Percentiles rank a stretch among this genome's conserved stretches.
These are phyloP conservation scores for Fragaria iinumae DNA, from an alignment of 306 rosid genomes.

Conservation along the genomic window DNA sequence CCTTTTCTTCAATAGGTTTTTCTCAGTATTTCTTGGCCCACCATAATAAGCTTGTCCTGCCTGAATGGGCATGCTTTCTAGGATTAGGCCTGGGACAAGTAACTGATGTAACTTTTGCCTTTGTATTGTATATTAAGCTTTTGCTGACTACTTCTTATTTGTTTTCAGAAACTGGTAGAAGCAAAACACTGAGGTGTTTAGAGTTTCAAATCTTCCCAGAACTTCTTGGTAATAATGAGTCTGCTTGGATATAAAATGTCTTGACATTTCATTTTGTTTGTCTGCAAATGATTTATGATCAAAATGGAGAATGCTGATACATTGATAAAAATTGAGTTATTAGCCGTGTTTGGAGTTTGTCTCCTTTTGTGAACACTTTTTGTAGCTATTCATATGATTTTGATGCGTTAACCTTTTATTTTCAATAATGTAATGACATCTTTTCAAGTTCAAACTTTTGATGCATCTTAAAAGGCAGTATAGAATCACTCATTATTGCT, in stretches of 20 bases:
- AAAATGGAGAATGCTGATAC: slow-evolving; percentile 17
- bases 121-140: slow-evolving; percentile 12
- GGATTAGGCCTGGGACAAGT: background rate
- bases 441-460: background rate
- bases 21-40: background rate
- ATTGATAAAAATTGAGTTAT: slow-evolving; percentile 32
- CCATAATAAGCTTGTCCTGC: background rate
- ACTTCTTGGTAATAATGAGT: slow-evolving; percentile 48
- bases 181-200: slow-evolving; percentile 47
- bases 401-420: slow-evolving; percentile 11
- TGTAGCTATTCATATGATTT: slow-evolving; percentile 7
- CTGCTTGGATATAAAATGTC: slow-evolving; percentile 34
- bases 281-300: slow-evolving; percentile 34
- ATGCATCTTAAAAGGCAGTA: background rate
- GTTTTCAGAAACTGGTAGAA: slow-evolving; percentile 61
- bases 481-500: background rate
- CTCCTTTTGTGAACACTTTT: slow-evolving; percentile 20
- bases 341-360: slow-evolving; percentile 22
- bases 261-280: slow-evolving; percentile 30
- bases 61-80: background rate
- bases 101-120: background rate
- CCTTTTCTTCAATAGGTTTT: background rate
- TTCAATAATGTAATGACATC: slow-evolving; percentile 22
- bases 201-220: slow-evolving; percentile 22
- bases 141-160: slow-evolving; percentile 26